These are phyloP conservation scores for Diospyros kaki DNA, from an alignment of 148 eudicot species.

Conservation along the genomic window DNA sequence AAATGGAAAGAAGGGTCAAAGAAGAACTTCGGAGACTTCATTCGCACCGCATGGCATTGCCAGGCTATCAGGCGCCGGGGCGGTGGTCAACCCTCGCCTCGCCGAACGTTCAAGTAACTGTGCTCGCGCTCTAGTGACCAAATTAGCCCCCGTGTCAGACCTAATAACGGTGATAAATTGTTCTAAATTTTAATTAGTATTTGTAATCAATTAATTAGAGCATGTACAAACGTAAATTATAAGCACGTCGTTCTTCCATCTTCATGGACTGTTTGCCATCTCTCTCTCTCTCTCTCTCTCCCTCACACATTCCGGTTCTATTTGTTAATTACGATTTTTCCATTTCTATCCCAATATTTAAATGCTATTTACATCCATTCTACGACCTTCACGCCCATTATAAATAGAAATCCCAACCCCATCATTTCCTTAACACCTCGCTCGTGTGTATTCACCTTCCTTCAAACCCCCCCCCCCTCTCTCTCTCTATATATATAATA, in stretches of 20 bases:
- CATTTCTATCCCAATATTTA: background rate
- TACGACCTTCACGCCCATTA: constrained; percentile 13
- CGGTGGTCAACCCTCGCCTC: constrained; percentile 57
- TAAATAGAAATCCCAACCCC: constrained; percentile 24
- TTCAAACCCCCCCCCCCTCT: no score
- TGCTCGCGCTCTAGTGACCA: no score
- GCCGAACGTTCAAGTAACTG: background rate
- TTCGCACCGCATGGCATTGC: constrained; percentile 29
- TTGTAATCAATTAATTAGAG: no score
- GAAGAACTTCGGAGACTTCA: constrained; percentile 21
- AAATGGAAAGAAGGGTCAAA: constrained; percentile 41
- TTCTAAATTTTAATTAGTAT: background rate
- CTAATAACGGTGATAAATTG: background rate
- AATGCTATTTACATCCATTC: background rate
- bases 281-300: background rate
- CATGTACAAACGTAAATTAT: no score
- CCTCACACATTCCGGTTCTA: background rate
- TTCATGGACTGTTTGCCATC: no score
- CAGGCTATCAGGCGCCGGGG: constrained; percentile 54
- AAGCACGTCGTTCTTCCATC: no score
- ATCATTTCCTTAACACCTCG: constrained; percentile 19
- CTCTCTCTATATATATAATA: background rate
- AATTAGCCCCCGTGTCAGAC: no score
- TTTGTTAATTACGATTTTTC: background rate
- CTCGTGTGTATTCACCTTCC: background rate